Percentiles rank a stretch among this genome's conserved stretches.
Evolutionary conservation across 768 basidiomycete species (phyloP).

Genomic region (Candolleomyces aberdarensis): DNA sequence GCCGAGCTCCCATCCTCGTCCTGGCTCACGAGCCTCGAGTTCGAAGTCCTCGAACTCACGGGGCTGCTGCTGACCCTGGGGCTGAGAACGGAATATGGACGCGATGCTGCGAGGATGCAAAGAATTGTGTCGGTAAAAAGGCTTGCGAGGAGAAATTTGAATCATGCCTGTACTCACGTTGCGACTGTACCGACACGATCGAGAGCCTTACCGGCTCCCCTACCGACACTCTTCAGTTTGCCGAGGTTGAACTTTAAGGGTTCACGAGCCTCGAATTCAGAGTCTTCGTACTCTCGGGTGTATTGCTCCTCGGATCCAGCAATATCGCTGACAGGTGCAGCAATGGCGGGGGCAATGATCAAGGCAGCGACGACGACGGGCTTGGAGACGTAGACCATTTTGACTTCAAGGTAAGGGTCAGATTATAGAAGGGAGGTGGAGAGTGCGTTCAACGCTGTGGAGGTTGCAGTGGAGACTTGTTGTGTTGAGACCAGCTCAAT

Average conservation of each 20-base stretch:
- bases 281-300: no score
- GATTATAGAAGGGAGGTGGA: not conserved
- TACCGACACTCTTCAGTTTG: no score
- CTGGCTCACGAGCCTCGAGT: not conserved
- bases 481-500: not conserved
- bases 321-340: not conserved
- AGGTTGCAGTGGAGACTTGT: not conserved
- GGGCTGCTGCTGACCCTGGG: no score
- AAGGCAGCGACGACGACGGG: not conserved
- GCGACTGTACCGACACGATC: no score
- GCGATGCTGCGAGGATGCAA: no score
- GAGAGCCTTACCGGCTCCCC: no score
- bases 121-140: no score
- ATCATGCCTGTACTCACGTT: no score
- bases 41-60: not conserved
- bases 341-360: not conserved
- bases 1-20: not conserved
- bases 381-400: not conserved
- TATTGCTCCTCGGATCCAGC: not conserved
- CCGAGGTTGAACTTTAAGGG: no score
- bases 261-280: no score
- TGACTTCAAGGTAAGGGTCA: not conserved
- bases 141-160: no score
- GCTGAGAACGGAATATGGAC: no score
- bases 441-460: not conserved